Base-by-base conservation (phyloP, 495 filamentous ascomycete genomes). In the Aspergillus kassunensis region DNA sequence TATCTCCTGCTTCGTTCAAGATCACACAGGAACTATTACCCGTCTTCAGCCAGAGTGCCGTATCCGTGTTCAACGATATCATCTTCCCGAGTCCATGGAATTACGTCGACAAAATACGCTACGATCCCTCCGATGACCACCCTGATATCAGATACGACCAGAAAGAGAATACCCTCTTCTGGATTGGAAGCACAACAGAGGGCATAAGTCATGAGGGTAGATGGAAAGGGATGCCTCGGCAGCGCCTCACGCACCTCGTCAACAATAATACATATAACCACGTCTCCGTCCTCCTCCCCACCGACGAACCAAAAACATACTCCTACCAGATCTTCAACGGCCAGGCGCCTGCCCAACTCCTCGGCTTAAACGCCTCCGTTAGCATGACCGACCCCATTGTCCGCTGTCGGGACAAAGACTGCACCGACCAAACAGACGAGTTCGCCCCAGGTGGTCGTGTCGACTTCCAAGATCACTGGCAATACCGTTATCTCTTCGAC, bases 31-130 rank as follows among this genome's bases (percentile, higher is more conserved):
- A 84, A 5, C 70, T 91, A 10, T 55, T 86, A 2, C 89, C 89
- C 0, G 66, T 92, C 21, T 92, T 92, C 70, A 87, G 85, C 50
- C 78, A 87, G 54, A 84, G 82, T 44, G 87, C 88, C 40, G 76
- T 83, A 4, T 71, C 76, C 25, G 82, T 81, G 13, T 76, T 74
- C 58, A 68, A 66, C 55, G 73, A 78, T 55, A 76, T 72, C 41
- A 55, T 74, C 24, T 77, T 68, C 63, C 66, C 80, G 25, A 70
- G 70, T 48, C 63, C 76, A 1, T 73, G 72, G 74, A 78, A 77
- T 54, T 74, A 78, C 53, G 68, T 77, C 18, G 73, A 77, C 45
- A 77, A 79, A 49, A 64, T 72, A 8, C 56, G 59, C 53, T 77
- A 79, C 43, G 47, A 61, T 12, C 71, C 74, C 4, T 62, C 66